Conservation (phyloP, 805 yeast species). For the Starmerella bombicola region DNA sequence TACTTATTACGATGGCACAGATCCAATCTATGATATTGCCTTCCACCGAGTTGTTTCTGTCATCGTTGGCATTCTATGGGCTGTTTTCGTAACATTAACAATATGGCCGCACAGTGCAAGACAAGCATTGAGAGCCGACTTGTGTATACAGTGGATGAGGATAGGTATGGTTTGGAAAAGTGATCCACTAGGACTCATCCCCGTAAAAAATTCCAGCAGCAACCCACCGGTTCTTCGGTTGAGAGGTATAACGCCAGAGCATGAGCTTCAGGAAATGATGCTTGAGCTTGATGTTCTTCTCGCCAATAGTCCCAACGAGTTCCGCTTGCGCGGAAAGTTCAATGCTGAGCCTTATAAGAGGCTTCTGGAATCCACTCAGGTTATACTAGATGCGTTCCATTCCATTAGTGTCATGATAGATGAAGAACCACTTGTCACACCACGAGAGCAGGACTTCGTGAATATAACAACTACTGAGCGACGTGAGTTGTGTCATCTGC, state of each 20-base stretch:
- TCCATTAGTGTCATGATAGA: conserved; percentile 57
- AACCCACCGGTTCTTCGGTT: conserved; percentile 3
- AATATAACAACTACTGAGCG: conserved; percentile 40
- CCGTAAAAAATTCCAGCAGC: neutral
- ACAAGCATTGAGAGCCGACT: conserved; percentile 47
- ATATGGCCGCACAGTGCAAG: conserved; percentile 70
- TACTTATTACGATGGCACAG: conserved; percentile 57
- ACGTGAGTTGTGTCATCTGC: conserved; percentile 55
- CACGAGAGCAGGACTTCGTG: conserved; percentile 45
- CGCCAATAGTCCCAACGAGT: conserved; percentile 63
- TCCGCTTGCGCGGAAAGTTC: conserved; percentile 61
- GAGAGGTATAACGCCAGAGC: conserved; percentile 25
- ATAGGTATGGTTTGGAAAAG: conserved; percentile 72
- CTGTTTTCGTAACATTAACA: conserved; percentile 50
- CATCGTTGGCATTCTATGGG: conserved; percentile 63
- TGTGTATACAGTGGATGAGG: conserved; percentile 61
- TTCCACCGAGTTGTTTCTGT: conserved; percentile 67
- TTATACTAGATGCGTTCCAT: conserved; percentile 61
- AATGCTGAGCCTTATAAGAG: conserved; percentile 42
- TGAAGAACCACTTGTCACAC: conserved; percentile 43
- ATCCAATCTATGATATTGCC: conserved; percentile 62
- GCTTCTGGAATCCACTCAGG: conserved; percentile 45
- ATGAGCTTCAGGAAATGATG: conserved; percentile 43
- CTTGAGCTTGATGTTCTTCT: conserved; percentile 47
- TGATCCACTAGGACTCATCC: conserved; percentile 43